Percentiles rank a stretch among this genome's conserved stretches.
These are phyloP conservation scores for Carpinus viminea DNA, from an alignment of 306 rosid species.

Conservation along the genomic window DNA sequence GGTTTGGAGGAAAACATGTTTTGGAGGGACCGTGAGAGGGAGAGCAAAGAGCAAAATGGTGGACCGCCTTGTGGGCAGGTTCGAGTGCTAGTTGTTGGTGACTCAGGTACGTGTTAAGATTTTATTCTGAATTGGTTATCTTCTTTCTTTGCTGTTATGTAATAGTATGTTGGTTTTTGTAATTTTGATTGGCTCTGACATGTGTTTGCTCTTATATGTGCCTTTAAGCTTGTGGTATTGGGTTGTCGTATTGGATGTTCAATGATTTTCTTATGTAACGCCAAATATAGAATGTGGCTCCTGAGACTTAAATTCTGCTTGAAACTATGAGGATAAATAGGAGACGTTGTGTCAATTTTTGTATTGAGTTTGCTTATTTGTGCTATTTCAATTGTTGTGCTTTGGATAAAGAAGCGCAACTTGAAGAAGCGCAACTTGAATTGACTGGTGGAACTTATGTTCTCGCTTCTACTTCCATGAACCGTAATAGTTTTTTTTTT, in stretches of 20 bases:
- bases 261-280: background rate
- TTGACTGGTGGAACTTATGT: constrained; percentile 1
- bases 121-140: constrained; percentile 4
- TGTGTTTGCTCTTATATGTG: background rate
- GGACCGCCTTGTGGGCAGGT: constrained; percentile 88
- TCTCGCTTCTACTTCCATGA: background rate
- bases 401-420: constrained; percentile 7
- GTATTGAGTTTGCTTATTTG: background rate
- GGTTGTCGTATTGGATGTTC: background rate
- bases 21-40: constrained; percentile 92
- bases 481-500: background rate
- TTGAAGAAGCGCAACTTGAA: constrained; percentile 5
- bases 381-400: background rate
- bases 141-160: background rate
- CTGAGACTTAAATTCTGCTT: background rate
- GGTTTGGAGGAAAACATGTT: constrained; percentile 64
- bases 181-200: constrained; percentile 21
- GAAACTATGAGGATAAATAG: background rate
- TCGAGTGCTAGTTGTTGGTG: constrained; percentile 97
- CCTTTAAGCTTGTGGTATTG: background rate
- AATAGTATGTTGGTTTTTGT: constrained; percentile 6
- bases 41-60: constrained; percentile 69
- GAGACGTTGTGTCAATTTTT: background rate
- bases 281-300: background rate
- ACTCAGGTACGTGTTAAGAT: constrained; percentile 66